phyloP scores from a whole-genome alignment of 228 moss, liverwort and hornwort species.

The Sphagnum fallax region DNA sequence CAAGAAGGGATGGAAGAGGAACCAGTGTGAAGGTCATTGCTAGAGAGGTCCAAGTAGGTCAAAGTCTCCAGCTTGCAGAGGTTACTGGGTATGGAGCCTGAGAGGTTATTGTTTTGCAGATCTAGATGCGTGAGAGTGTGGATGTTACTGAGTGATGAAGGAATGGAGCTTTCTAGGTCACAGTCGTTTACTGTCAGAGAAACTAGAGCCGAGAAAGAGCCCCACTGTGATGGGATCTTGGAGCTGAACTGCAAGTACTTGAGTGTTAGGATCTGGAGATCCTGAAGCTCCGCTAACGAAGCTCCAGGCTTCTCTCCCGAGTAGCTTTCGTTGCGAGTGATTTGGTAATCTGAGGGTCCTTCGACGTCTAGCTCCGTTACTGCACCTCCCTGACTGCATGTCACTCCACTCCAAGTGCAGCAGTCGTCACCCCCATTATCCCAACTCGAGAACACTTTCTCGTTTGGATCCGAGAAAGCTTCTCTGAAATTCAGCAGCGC shows the following conservation, averaged over 20 bases:
- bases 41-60: conserved; percentile 47
- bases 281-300: conserved; percentile 39
- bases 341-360: conserved; percentile 20
- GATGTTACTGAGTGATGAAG: conserved; percentile 39
- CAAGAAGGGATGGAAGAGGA: conserved; percentile 19
- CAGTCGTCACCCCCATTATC: conserved; percentile 20
- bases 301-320: conserved; percentile 22
- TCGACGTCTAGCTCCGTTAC: conserved; percentile 23
- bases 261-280: conserved; percentile 32
- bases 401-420: conserved; percentile 48
- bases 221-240: conserved; percentile 54
- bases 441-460: conserved; percentile 41
- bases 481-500: conserved; percentile 44
- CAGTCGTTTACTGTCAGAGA: conserved; percentile 36
- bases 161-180: conserved; percentile 46
- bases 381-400: conserved; percentile 29
- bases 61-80: conserved; percentile 22
- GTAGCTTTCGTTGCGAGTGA: conserved; percentile 30
- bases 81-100: conserved; percentile 39
- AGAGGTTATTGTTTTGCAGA: conserved; percentile 45
- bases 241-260: conserved; percentile 41
- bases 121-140: conserved; percentile 34
- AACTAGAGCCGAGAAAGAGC: conserved; percentile 35
- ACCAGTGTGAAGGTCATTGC: conserved; percentile 23
- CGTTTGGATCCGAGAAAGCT: conserved; percentile 29